Base-by-base conservation (phyloP, 805 yeast genomes). In the Jamesozyma gamospora region DNA sequence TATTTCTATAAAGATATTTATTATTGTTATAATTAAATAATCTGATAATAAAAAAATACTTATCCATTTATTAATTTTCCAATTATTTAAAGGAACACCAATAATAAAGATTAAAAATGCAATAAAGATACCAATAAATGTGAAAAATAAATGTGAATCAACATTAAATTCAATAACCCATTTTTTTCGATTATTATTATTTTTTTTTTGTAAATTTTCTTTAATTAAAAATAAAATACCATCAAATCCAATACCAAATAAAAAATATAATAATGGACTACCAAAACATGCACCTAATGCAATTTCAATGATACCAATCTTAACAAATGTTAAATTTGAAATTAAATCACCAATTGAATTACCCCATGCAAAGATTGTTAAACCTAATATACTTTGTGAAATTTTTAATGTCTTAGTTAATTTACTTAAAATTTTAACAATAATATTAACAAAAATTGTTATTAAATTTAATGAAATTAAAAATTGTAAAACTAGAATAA, bases 201-300 rank as follows among this genome's bases (percentile, higher is more conserved):
- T 28, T 9, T 37, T 33, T 4, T 29, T 25, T 9, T 36, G 31
- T 4, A 34, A 30, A 17, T 28, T 19, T 13, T 25, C 15, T n/a
- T 38, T 5, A 3, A 48, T 10, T 38, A 62, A 60, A 7, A 71
- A 61, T 1, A 77, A 43, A 27, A 84, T 44, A 0, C 90, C 87
- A 48, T 83, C 81, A 4, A 80, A 52, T 0, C 96, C 96, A 43
- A 90, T 63, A 0, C 96, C 94, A 30, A 88, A 67, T 10, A 92
- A 64, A 32, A 82, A 65, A 39, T 87, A 81, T 32, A 92, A 58
- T 41, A 90, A 62, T 0, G 97, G 97, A 1, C 96, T 86, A 0
- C 96, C 97, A 57, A 88, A 82, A 53, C 97, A 88, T 0, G 96
- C 96, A 24, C 92, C 83, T n/a, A 92, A 66, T 0, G 96, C 96